phyloP scores from a whole-genome alignment of 352 stramenopile species.

The Bremia lactucae region DNA sequence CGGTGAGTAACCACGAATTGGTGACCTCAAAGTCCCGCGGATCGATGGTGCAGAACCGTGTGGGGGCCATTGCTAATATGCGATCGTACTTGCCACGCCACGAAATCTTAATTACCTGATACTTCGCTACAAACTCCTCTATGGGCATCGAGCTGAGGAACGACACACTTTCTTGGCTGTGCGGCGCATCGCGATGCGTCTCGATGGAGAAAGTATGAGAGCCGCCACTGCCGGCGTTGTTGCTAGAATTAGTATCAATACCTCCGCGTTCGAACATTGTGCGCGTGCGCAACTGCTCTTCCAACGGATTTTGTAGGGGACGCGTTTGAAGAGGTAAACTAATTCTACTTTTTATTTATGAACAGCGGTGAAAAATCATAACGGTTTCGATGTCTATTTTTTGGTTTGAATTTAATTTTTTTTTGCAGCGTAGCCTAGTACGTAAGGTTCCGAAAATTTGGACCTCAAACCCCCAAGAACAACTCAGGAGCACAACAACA shows the following conservation, averaged over 20 bases:
- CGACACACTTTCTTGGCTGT: conserved; percentile 2
- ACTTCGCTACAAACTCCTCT: conserved; percentile 77
- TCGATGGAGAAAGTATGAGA: conserved; percentile 9
- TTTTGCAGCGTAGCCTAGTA: too few species aligned
- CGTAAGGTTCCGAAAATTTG: too few species aligned
- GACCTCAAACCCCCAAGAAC: too few species aligned
- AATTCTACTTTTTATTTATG: too few species aligned
- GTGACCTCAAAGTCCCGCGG: conserved; percentile 81
- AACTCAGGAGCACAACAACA: too few species aligned
- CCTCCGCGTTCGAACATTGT: conserved; percentile 6
- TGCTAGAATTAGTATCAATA: conserved; percentile 1
- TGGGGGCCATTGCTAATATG: conserved; percentile 69
- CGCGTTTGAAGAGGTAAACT: too few species aligned
- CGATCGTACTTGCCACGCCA: conserved; percentile 84
- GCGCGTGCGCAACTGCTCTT: too few species aligned
- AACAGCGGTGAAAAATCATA: too few species aligned
- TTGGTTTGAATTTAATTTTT: too few species aligned
- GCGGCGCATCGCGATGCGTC: conserved; percentile 8
- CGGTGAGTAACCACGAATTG: conserved; percentile 71
- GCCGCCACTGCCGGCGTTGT: conserved; percentile 1
- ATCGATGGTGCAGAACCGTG: conserved; percentile 80
- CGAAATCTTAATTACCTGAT: conserved; percentile 74
- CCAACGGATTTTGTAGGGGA: too few species aligned
- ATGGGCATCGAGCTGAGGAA: conserved; percentile 31
- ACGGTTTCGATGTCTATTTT: too few species aligned